These are phyloP conservation scores for Diospyros lotus DNA, from an alignment of 148 eudicot genomes.

Conservation along the genomic window DNA sequence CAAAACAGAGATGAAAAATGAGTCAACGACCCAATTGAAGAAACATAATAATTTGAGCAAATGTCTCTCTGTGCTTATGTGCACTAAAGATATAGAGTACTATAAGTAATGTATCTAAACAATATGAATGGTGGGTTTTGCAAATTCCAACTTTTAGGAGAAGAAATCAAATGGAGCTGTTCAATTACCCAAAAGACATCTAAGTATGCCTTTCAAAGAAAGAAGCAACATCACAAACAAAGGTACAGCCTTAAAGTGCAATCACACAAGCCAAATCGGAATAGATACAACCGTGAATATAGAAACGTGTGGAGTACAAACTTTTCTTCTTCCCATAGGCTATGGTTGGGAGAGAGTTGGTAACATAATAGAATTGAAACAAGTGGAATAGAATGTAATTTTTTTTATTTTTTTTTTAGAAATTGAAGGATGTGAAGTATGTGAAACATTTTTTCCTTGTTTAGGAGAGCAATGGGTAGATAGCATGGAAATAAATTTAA, in stretches of 20 bases:
- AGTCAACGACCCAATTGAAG: background rate
- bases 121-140: background rate
- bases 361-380: no score
- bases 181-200: background rate
- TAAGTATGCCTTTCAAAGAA: background rate
- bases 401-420: background rate
- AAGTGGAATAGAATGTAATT: no score
- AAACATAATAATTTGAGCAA: background rate
- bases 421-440: background rate
- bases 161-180: background rate
- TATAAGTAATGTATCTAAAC: no score
- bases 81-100: no score
- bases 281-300: background rate
- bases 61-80: background rate
- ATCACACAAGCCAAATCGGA: background rate
- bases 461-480: no score
- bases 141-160: background rate
- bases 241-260: background rate
- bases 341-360: no score
- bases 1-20: slow-evolving; percentile 1
- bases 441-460: background rate
- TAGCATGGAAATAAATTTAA: no score
- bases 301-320: background rate
- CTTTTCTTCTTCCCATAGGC: no score
- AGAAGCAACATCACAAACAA: background rate